phyloP scores from a whole-genome alignment of 2,329 filamentous ascomycete species.

The Dactylellina haptotyla region DNA sequence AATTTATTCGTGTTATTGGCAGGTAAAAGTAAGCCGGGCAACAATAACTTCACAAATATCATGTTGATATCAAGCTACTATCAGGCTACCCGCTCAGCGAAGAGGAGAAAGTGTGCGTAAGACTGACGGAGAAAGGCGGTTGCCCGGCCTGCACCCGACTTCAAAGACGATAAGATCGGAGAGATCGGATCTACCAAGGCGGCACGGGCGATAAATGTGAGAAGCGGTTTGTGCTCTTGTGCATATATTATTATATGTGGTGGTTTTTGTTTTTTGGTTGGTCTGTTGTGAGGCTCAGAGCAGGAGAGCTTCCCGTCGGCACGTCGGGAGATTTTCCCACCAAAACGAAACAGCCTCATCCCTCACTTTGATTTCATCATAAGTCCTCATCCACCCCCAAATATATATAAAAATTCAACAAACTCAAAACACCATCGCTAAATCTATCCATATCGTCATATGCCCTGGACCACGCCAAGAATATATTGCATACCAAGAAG shows the following conservation, averaged over 20 bases:
- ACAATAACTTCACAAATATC: conserved; percentile 3
- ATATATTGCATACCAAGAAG: conserved; percentile 25
- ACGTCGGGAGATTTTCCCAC: conserved; percentile 47
- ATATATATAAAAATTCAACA: conserved; percentile 18
- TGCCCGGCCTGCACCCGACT: background rate
- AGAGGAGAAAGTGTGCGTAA: conserved; percentile 6
- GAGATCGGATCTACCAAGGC: conserved; percentile 34
- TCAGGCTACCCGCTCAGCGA: conserved; percentile 13
- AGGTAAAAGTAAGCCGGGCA: background rate
- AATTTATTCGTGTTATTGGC: conserved; percentile 18
- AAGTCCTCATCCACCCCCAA: conserved; percentile 8
- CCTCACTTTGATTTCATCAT: conserved; percentile 43
- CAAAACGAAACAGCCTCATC: conserved; percentile 44
- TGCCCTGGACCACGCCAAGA: conserved; percentile 15
- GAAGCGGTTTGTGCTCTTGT: conserved; percentile 19
- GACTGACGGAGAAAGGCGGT: background rate
- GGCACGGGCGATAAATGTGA: conserved; percentile 14
- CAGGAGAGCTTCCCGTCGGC: conserved; percentile 47
- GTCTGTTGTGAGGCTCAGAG: conserved; percentile 29
- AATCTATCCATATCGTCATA: conserved; percentile 38
- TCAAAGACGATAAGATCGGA: conserved; percentile 40
- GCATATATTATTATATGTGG: background rate
- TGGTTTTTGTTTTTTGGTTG: background rate
- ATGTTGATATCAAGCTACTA: conserved; percentile 36
- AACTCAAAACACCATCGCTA: conserved; percentile 49